Percentiles rank a stretch among this genome's conserved stretches.
Evolutionary conservation across 2,329 filamentous ascomycete species (phyloP).

Genomic region (Claviceps arundinis): DNA sequence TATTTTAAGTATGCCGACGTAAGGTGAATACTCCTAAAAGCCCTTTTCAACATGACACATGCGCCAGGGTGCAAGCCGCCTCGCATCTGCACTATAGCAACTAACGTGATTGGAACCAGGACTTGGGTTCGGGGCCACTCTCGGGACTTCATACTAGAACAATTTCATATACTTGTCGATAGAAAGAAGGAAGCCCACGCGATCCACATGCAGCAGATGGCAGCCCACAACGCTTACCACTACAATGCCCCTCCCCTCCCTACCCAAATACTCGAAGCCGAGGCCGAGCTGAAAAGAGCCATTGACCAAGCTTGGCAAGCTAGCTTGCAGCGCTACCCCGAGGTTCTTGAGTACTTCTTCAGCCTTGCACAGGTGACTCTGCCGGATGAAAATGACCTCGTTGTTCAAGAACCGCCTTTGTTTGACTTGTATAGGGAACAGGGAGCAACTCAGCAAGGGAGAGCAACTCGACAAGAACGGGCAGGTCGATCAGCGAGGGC

Average conservation of each 20-base stretch:
- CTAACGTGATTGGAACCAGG: constrained; percentile 23
- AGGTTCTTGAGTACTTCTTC: constrained; percentile 74
- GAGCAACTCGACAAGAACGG: no score
- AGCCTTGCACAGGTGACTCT: constrained; percentile 53
- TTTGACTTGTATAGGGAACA: constrained; percentile 36
- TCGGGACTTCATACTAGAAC: constrained; percentile 54
- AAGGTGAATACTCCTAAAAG: constrained; percentile 31
- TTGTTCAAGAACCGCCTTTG: constrained; percentile 47
- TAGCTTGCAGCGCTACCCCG: constrained; percentile 63
- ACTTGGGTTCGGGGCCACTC: constrained; percentile 52
- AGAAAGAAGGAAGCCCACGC: constrained; percentile 45
- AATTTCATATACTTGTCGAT: constrained; percentile 48
- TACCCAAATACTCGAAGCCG: constrained; percentile 48
- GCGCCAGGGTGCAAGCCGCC: not conserved
- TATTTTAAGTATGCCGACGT: constrained; percentile 48
- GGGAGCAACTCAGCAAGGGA: constrained; percentile 29
- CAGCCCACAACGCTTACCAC: constrained; percentile 40
- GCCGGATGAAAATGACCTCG: constrained; percentile 47
- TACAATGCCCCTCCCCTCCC: constrained; percentile 46
- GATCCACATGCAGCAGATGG: constrained; percentile 41
- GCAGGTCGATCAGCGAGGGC: no score
- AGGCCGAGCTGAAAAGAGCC: constrained; percentile 54
- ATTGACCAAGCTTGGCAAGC: constrained; percentile 70
- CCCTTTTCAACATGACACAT: not conserved
- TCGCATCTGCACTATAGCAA: not conserved